Evolutionary conservation across 495 filamentous ascomycete genomes (phyloP).

Genomic region (Astrocystis sublimbata): DNA sequence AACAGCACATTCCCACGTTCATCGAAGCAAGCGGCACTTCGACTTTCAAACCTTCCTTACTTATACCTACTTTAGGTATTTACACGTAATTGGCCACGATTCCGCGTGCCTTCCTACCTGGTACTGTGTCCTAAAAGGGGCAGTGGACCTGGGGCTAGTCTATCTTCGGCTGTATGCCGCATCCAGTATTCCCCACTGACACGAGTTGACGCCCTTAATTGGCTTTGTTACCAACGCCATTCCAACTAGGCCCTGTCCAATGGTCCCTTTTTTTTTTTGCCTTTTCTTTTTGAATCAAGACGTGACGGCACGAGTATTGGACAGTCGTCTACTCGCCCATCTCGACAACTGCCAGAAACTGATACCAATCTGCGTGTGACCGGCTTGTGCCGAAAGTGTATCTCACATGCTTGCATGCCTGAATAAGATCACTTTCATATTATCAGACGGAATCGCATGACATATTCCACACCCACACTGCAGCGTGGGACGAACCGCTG

Average conservation of each 20-base stretch:
- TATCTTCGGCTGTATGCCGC: neutral
- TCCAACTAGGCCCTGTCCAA: neutral
- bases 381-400: neutral
- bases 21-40: no score
- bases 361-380: neutral
- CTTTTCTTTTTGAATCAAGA: neutral
- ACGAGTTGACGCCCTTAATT: conserved; percentile 21
- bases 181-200: conserved; percentile 15
- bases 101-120: neutral
- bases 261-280: neutral
- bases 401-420: neutral
- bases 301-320: no score
- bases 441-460: neutral
- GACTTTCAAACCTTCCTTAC: no score
- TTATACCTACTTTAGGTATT: neutral
- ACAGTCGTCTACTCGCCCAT: neutral
- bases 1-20: no score
- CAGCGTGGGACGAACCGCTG: neutral
- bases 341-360: no score
- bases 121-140: neutral
- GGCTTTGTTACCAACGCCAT: neutral
- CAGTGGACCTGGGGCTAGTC: neutral
- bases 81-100: neutral
- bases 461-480: neutral
- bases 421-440: neutral